phyloP scores from a whole-genome alignment of 768 basidiomycete genomes.

The Hysterangium stoloniferum region DNA sequence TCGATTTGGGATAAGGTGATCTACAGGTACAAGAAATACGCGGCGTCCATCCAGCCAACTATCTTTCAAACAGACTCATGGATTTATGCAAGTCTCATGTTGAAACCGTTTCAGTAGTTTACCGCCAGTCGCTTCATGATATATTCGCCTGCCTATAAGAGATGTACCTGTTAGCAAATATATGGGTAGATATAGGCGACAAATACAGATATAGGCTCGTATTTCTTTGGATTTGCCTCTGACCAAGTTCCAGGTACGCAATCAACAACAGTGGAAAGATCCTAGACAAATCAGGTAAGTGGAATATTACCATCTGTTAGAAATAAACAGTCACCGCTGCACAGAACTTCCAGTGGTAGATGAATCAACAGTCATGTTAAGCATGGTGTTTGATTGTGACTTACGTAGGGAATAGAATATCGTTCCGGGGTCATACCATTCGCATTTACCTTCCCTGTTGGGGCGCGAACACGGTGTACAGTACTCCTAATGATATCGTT shows the following conservation, averaged over 20 bases:
- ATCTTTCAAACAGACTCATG: too few species aligned
- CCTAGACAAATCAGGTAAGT: slow-evolving; percentile 39
- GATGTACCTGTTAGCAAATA: not conserved
- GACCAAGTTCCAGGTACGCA: too few species aligned
- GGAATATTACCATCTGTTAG: slow-evolving; percentile 16
- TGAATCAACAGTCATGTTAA: slow-evolving; percentile 28
- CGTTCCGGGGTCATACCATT: slow-evolving; percentile 39
- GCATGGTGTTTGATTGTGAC: slow-evolving; percentile 15
- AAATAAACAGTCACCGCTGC: slow-evolving; percentile 24
- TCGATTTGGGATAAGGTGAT: too few species aligned
- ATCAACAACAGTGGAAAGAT: slow-evolving; percentile 19
- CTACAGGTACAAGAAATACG: too few species aligned
- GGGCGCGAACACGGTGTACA: slow-evolving; percentile 44
- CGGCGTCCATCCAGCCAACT: too few species aligned
- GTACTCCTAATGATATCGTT: slow-evolving; percentile 37
- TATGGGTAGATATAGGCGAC: not conserved
- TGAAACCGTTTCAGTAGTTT: slow-evolving; percentile 29
- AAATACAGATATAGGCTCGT: slow-evolving; percentile 31
- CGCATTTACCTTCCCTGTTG: slow-evolving; percentile 17
- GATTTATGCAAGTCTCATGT: too few species aligned
- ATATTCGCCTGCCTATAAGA: slow-evolving; percentile 27
- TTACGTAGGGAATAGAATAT: slow-evolving; percentile 57
- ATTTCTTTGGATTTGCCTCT: slow-evolving; percentile 39
- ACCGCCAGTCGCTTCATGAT: slow-evolving; percentile 32
- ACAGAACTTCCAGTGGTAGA: slow-evolving; percentile 27